Evolutionary conservation across 306 rosid species (phyloP).

Genomic region (Begonia masoniana): DNA sequence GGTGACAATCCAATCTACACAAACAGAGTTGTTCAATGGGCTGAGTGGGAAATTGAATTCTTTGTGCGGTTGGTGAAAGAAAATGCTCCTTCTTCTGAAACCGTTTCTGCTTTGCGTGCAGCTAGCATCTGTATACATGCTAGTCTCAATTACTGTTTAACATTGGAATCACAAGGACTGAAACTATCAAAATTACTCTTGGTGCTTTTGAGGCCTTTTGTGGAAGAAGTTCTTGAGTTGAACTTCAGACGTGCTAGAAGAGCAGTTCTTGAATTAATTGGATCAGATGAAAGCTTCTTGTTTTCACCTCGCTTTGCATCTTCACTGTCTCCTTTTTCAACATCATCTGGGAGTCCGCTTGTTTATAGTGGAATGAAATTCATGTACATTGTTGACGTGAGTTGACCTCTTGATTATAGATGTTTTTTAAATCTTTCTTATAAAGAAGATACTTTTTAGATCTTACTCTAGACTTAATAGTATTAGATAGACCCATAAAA

Average conservation of each 20-base stretch:
- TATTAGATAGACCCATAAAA: too few relatives aligned
- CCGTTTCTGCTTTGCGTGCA: slow-evolving; percentile 65
- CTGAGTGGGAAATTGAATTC: slow-evolving; percentile 90
- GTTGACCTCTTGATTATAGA: slow-evolving; percentile 14
- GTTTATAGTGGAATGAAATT: slow-evolving; percentile 76
- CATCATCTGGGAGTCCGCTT: slow-evolving; percentile 47
- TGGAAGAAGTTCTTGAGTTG: slow-evolving; percentile 88
- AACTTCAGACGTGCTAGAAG: slow-evolving; percentile 84
- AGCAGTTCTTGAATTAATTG: slow-evolving; percentile 63
- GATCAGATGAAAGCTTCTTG: slow-evolving; percentile 41
- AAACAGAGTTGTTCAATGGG: slow-evolving; percentile 94
- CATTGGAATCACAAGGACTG: slow-evolving; percentile 73
- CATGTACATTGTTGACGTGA: slow-evolving; percentile 69
- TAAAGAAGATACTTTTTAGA: too few relatives aligned
- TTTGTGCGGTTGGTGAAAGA: slow-evolving; percentile 83
- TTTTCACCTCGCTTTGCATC: slow-evolving; percentile 56
- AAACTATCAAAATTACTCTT: slow-evolving; percentile 73
- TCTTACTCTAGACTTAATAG: too few relatives aligned
- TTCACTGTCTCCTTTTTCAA: slow-evolving; percentile 55
- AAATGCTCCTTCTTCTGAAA: slow-evolving; percentile 71
- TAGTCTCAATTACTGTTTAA: slow-evolving; percentile 69
- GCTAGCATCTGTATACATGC: slow-evolving; percentile 75
- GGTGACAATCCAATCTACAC: slow-evolving; percentile 88
- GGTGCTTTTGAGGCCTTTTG: slow-evolving; percentile 74
- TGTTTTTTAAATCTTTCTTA: neutral